Conservation (phyloP, 345 rosid genomes). For the Lepidium didymum region DNA sequence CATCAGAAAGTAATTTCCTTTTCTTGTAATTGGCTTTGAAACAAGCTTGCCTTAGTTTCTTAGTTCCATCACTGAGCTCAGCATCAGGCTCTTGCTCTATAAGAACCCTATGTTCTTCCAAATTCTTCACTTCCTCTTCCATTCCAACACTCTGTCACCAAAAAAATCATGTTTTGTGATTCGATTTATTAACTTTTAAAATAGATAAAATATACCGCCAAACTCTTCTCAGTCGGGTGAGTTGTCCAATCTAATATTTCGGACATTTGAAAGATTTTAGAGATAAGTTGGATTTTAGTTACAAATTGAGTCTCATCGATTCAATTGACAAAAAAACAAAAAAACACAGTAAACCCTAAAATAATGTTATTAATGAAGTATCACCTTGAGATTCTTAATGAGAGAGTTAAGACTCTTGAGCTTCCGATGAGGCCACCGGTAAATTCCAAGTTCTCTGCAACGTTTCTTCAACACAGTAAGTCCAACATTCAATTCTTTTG, state of each 20-base stretch:
- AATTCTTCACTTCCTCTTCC: conserved; percentile 31
- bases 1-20: conserved; percentile 27
- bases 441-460: conserved; percentile 66
- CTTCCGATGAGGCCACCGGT: conserved; percentile 77
- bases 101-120: conserved; percentile 43
- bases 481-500: conserved; percentile 63
- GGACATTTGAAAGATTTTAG: too few relatives aligned
- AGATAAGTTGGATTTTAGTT: too few relatives aligned
- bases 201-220: not conserved
- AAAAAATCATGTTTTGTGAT: not conserved
- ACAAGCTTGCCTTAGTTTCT: conserved; percentile 55
- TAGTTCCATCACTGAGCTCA: conserved; percentile 42
- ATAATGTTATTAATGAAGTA: not conserved
- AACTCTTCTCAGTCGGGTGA: too few relatives aligned
- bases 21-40: conserved; percentile 64
- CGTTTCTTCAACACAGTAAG: conserved; percentile 65
- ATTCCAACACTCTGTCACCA: conserved; percentile 41
- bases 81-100: conserved; percentile 38
- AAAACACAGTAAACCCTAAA: not conserved
- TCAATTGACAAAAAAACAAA: not conserved
- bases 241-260: too few relatives aligned
- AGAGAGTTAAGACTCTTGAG: conserved; percentile 67
- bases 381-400: conserved; percentile 58
- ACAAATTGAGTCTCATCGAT: too few relatives aligned
- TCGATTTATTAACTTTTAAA: not conserved